A percentile compares a stretch with the other conserved stretches of the same genome.
These are phyloP conservation scores for Cicer judaicum DNA, from an alignment of 306 rosid genomes.

Conservation along the genomic window DNA sequence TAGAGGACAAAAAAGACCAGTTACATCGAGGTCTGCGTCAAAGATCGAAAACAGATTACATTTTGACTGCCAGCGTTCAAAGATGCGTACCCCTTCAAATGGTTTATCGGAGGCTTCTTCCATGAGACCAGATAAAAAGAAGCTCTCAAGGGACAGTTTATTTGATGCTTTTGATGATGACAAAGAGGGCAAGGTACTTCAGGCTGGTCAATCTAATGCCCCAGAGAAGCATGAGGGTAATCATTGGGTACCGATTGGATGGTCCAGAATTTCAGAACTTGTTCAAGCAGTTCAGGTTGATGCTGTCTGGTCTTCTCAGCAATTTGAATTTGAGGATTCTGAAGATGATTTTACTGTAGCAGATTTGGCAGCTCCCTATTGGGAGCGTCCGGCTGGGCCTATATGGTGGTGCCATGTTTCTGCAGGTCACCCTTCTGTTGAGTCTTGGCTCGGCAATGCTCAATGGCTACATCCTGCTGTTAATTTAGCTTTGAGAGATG, in stretches of 20 bases:
- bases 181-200: slow-evolving; percentile 42
- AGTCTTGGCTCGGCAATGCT: slow-evolving; percentile 77
- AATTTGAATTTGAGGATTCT: slow-evolving; percentile 55
- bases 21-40: slow-evolving; percentile 45
- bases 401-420: slow-evolving; percentile 95
- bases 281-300: slow-evolving; percentile 68
- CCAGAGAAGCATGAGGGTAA: slow-evolving; percentile 53
- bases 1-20: slow-evolving; percentile 53
- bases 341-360: slow-evolving; percentile 85
- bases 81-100: slow-evolving; percentile 44
- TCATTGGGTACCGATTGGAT: slow-evolving; percentile 90
- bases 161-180: slow-evolving; percentile 44
- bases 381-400: slow-evolving; percentile 95
- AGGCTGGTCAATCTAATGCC: slow-evolving; percentile 43
- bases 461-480: slow-evolving; percentile 95
- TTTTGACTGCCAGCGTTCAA: slow-evolving; percentile 45
- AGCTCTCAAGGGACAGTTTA: slow-evolving; percentile 18
- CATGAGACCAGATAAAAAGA: slow-evolving; percentile 42
- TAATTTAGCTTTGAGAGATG: slow-evolving; percentile 83
- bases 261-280: slow-evolving; percentile 85
- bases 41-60: slow-evolving; percentile 48
- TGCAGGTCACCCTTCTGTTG: slow-evolving; percentile 70
- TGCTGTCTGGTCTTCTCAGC: slow-evolving; percentile 62
- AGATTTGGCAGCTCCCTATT: slow-evolving; percentile 84
- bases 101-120: slow-evolving; percentile 48